Percentiles rank a stretch among this genome's conserved stretches.
Evolutionary conservation across 2,329 filamentous ascomycete genomes (phyloP).

Genomic region (Xylariomycetidae sp.): DNA sequence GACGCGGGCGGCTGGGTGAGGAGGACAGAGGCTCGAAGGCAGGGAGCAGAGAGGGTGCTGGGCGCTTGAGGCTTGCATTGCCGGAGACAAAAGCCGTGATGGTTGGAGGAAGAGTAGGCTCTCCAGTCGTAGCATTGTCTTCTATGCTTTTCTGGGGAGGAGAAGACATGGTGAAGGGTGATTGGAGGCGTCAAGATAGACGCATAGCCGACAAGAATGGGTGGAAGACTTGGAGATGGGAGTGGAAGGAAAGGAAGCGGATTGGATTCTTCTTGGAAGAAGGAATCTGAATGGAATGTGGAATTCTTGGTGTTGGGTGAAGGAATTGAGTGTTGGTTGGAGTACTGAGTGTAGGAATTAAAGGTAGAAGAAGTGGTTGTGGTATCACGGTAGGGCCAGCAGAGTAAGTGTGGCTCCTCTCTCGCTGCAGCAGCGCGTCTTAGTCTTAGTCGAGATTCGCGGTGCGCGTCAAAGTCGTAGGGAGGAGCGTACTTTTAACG

Average conservation of each 20-base stretch:
- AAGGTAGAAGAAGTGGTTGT: constrained; percentile 12
- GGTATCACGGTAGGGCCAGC: constrained; percentile 16
- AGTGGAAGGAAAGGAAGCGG: constrained; percentile 5
- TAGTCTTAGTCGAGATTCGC: constrained; percentile 17
- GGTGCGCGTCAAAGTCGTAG: constrained; percentile 18
- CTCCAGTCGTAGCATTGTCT: constrained; percentile 28
- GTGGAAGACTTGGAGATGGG: constrained; percentile 1
- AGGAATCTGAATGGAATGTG: no score
- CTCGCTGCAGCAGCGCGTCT: constrained; percentile 11
- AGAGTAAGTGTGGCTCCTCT: constrained; percentile 13
- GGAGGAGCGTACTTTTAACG: constrained; percentile 4
- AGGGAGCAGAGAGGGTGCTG: constrained; percentile 66
- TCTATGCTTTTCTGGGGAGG: constrained; percentile 22
- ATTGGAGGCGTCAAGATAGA: no score
- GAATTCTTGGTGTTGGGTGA: no score
- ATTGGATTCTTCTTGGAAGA: constrained; percentile 8
- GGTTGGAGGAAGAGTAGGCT: constrained; percentile 30
- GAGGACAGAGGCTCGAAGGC: constrained; percentile 78
- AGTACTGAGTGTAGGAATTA: not conserved
- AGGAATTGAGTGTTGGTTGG: not conserved
- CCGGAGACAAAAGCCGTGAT: constrained; percentile 12
- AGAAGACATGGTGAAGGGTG: constrained; percentile 21
- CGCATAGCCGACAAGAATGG: constrained; percentile 14
- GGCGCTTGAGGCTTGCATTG: constrained; percentile 49
- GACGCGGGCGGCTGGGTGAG: constrained; percentile 66